Evolutionary conservation across 1,139 yeast genomes (phyloP), one percentile per base, ranked within the genome.

Genomic region (Lodderomyces margitis): DNA sequence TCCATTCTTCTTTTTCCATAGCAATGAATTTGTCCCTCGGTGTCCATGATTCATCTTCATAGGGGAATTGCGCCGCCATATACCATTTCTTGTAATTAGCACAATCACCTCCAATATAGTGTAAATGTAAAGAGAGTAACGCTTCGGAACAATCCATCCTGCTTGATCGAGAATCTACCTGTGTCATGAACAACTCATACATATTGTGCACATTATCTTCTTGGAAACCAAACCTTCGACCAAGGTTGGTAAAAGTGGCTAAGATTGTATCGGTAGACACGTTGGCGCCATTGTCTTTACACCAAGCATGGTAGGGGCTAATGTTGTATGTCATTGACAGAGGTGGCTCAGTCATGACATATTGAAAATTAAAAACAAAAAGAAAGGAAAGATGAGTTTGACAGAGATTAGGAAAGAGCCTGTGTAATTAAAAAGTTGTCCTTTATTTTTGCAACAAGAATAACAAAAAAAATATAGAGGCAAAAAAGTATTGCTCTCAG

Each of bases 401-500:
- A n/a, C n/a, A n/a, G n/a, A n/a, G n/a, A n/a, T n/a, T n/a, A n/a
- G n/a, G n/a, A n/a, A n/a, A n/a, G n/a, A n/a, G n/a, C n/a, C n/a
- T n/a, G n/a, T n/a, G n/a, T n/a, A n/a, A n/a, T n/a, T n/a, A n/a
- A n/a, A n/a, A n/a, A n/a, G n/a, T n/a, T n/a, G n/a, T n/a, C n/a
- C n/a, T n/a, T n/a, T n/a, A n/a, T n/a, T 20, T 21, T 19, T 33
- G 25, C 25, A 23, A 16, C 24, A 24, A 32, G 32, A 14, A 28
- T 21, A 37, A 28, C 11, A 6, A 28, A 37, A 37, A 30, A 37
- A 30, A 9, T n/a, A 15, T n/a, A 14, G 15, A 16, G 4, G 16
- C 6, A 5, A 35, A 6, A 23, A 23, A 15, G 54, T 28, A 54
- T 52, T 80, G 86, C 85, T 83, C 78, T 77, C 81, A 78, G 78